Conservation (phyloP, 345 rosid genomes). For the Carallia brachiata region DNA sequence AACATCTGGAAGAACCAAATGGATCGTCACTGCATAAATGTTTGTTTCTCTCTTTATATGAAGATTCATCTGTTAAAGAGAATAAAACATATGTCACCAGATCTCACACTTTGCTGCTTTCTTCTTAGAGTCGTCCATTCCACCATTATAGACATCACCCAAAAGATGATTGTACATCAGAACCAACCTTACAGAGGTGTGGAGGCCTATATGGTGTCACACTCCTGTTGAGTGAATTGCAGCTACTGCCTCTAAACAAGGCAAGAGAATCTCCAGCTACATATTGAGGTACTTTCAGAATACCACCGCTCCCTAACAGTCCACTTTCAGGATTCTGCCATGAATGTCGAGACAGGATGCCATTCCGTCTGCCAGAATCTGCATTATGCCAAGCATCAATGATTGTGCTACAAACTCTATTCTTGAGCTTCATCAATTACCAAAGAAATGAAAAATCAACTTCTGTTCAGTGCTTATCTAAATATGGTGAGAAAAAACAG, state of each 20-base stretch:
- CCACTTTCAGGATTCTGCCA: conserved; percentile 22
- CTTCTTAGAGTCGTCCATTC: background rate
- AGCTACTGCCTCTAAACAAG: conserved; percentile 6
- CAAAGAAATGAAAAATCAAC: too few species aligned
- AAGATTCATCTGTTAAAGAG: conserved; percentile 24
- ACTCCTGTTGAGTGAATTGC: conserved; percentile 19
- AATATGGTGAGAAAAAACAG: too few species aligned
- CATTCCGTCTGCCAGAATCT: conserved; percentile 22
- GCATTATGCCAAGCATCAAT: background rate
- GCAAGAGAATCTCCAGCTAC: conserved; percentile 7
- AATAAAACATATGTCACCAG: background rate
- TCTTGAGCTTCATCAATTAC: too few species aligned
- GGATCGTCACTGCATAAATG: conserved; percentile 17
- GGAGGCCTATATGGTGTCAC: conserved; percentile 33
- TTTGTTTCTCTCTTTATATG: conserved; percentile 12
- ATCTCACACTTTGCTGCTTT: background rate
- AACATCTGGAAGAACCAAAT: conserved; percentile 19
- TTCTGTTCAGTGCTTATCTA: too few species aligned
- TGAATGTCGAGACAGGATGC: conserved; percentile 12
- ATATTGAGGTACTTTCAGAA: conserved; percentile 11
- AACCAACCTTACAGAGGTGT: conserved; percentile 28
- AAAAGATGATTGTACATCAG: conserved; percentile 1
- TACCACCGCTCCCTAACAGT: conserved; percentile 20
- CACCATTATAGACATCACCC: background rate
- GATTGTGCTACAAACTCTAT: too few species aligned